A percentile compares a stretch with the other conserved stretches of the same genome.
These are phyloP conservation scores for Paramecium primaurelia DNA, from an alignment of 73 alveolate species.

Conservation along the genomic window DNA sequence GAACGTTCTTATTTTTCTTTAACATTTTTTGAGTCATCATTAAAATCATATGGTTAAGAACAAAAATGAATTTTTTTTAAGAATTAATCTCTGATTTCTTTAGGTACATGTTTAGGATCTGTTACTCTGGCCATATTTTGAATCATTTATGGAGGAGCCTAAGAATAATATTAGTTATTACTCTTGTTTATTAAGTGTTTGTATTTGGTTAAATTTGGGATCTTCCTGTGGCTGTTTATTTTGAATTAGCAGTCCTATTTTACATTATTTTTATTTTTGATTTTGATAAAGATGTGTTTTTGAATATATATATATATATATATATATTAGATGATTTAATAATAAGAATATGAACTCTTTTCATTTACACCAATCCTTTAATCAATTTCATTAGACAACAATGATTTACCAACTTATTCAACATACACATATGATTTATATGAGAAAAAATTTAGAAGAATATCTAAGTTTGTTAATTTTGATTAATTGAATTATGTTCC, in stretches of 20 bases:
- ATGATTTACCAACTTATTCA: neutral
- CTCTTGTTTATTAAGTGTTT: neutral
- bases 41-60: conserved; percentile 73
- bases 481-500: neutral
- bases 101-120: conserved; percentile 63
- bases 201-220: neutral
- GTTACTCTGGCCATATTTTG: conserved; percentile 49
- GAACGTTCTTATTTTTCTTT: conserved; percentile 79
- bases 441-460: neutral
- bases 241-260: neutral
- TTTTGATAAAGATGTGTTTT: neutral
- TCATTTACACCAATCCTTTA: neutral
- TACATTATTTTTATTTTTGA: neutral
- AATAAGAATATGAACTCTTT: neutral
- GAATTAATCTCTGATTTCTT: conserved; percentile 65
- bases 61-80: conserved; percentile 60
- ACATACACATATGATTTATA: neutral
- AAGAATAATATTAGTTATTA: neutral
- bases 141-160: neutral
- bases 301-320: neutral
- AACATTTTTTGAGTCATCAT: conserved; percentile 86
- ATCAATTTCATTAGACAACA: neutral
- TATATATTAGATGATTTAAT: neutral
- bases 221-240: neutral
- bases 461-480: neutral